Conservation (phyloP, 2,329 filamentous ascomycete genomes). For the Cordyceps cateniannulata region DNA sequence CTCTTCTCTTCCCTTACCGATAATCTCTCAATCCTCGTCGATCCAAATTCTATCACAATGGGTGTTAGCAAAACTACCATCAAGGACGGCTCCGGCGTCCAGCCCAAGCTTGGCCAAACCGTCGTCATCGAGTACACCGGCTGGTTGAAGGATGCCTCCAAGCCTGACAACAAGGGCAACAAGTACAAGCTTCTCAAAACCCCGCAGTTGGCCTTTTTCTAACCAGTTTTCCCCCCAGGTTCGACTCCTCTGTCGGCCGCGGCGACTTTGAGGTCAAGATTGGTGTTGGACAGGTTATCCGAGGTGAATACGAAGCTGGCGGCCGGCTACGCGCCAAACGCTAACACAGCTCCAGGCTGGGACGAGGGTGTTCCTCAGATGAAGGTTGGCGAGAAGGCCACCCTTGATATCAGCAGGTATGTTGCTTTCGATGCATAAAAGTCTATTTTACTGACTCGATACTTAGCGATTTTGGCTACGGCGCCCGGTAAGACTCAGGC, state of each 20-base stretch:
- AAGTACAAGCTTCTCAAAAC: constrained; percentile 48
- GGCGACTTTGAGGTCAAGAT: constrained; percentile 73
- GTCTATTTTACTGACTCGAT: constrained; percentile 16
- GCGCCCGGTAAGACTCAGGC: constrained; percentile 43
- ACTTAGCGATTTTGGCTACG: constrained; percentile 58
- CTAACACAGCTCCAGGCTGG: constrained; percentile 51
- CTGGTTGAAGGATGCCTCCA: constrained; percentile 63
- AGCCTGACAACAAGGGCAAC: constrained; percentile 59
- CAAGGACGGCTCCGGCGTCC: constrained; percentile 53
- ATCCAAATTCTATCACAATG: constrained; percentile 43
- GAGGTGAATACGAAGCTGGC: constrained; percentile 49
- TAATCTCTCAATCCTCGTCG: background rate
- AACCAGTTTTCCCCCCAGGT: constrained; percentile 46
- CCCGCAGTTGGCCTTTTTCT: constrained; percentile 9
- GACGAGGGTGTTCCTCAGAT: constrained; percentile 80
- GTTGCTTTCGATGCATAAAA: constrained; percentile 17
- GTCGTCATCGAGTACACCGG: constrained; percentile 91
- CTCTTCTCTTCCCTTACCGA: background rate
- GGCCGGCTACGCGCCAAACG: constrained; percentile 2
- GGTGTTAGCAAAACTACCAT: constrained; percentile 65
- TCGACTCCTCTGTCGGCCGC: constrained; percentile 78
- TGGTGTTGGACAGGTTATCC: constrained; percentile 79
- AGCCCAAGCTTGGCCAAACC: constrained; percentile 59
- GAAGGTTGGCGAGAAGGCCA: constrained; percentile 86
- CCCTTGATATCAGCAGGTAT: constrained; percentile 73